Base-by-base conservation (phyloP, 768 basidiomycete genomes). In the Boletus subcaerulescens region DNA sequence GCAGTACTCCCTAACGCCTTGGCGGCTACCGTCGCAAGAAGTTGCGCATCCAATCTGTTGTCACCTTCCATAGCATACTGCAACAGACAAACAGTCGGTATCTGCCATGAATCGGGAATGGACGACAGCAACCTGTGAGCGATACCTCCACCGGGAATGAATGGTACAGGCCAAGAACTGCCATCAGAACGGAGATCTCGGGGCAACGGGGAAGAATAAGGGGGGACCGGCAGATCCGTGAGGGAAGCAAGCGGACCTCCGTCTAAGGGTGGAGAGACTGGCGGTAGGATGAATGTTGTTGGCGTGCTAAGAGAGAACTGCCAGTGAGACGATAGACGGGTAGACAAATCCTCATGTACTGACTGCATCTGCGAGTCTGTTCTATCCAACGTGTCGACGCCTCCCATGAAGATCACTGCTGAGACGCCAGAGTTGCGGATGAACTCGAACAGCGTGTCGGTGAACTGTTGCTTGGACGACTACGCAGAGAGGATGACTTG, bases 61-160 rank as follows among this genome's bases (percentile, higher is more conserved):
- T 93, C 91, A 2, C 91, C 91, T 65, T 93, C 91, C 54, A 89
- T 74, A 12, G 84, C 89, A 64, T 89, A 93, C 45, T 89, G 87
- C 45, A 91, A 73, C 11, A 93, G 68, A 15, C 80, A 75, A 0
- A 79, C 81, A 1, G 78, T 80, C 22, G 86, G 85, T 40, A 80
- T 76, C 18, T 74, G 61, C 77, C 80, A 83, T 38, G 67, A 60
- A 39, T 65, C 36, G 1, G 83, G 78, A 24, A 91, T 63, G 8
- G 86, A 78, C 3, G 77, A 76, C 7, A 93, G 71, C 44, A 93
- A 74, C 26, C 87, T 78, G 40, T 83, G 77, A 0, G 87, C 83
- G 29, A 93, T 72, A 3, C 91, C 91, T 33, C 87, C 87, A 15
- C 88, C 87, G 0, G 91, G 90, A 29, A 92, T 85, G 71, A 90